These are phyloP conservation scores for Hyphopichia homilentoma DNA, from an alignment of 805 yeast genomes.

Conservation along the genomic window DNA sequence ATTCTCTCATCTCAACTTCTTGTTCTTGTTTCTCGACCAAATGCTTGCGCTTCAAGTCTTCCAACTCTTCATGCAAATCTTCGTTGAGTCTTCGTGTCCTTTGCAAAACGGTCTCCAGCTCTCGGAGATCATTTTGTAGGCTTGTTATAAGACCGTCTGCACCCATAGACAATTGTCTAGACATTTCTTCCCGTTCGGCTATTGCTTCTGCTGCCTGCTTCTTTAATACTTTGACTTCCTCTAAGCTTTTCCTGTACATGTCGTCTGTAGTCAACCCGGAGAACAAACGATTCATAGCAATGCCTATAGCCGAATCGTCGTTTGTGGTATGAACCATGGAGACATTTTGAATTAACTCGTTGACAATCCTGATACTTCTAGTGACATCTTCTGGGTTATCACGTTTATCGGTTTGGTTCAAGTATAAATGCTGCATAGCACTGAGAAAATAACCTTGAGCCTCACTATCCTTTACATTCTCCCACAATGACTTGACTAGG, in stretches of 20 bases:
- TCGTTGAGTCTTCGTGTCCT: slow-evolving; percentile 61
- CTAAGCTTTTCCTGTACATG: slow-evolving; percentile 67
- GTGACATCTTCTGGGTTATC: slow-evolving; percentile 41
- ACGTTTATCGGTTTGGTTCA: slow-evolving; percentile 49
- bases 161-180: slow-evolving; percentile 66
- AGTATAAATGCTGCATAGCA: slow-evolving; percentile 62
- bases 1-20: slow-evolving; percentile 73
- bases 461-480: slow-evolving; percentile 52
- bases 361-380: slow-evolving; percentile 58
- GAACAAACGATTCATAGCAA: slow-evolving; percentile 69
- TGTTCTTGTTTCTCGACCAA: slow-evolving; percentile 69
- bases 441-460: slow-evolving; percentile 58
- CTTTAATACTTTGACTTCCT: slow-evolving; percentile 51
- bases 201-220: slow-evolving; percentile 51
- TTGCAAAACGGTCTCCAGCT: slow-evolving; percentile 55
- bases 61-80: slow-evolving; percentile 56
- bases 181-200: slow-evolving; percentile 60
- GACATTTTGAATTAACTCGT: slow-evolving; percentile 61
- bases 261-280: slow-evolving; percentile 82
- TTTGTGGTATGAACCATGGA: slow-evolving; percentile 49
- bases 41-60: slow-evolving; percentile 57
- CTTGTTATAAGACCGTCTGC: slow-evolving; percentile 68
- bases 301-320: slow-evolving; percentile 53
- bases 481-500: slow-evolving; percentile 56
- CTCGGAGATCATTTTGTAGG: slow-evolving; percentile 57